Evolutionary conservation across 1,284 basidiomycete species (phyloP), one percentile per base, ranked within the genome.

Genomic region (Vanrija humicola): DNA sequence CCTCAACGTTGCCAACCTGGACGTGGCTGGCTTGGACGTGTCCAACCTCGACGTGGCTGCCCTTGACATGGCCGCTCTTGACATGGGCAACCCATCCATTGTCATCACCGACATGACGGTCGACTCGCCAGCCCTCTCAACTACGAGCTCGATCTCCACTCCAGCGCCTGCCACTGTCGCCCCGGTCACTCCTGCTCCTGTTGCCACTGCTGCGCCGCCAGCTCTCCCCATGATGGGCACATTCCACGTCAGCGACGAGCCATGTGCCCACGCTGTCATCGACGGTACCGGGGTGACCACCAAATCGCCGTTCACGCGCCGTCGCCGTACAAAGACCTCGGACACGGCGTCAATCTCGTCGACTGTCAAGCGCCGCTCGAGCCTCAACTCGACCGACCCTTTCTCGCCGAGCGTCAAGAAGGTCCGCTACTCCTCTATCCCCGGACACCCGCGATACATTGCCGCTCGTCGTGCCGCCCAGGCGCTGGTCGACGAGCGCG

Each of bases 251-350:
- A 62, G 60, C 40, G 58, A 63, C 42, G 68, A 73, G 46, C 70
- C 68, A 1, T 67, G 70, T 21, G 67, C 68, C 28, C 68, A 70
- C 56, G 70, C 70, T 10, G 70, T 75, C 47, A 74, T 75, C 48
- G 73, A 73, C 48, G 70, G 71, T 28, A 68, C 69, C 8, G 64
- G 65, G 28, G 61, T 62, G 1, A 62, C 69, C 25, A 73, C 73
- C n/a, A 72, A 72, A 55, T 73, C 70, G 43, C 73, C 73, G 5
- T 75, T 75, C 51, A 74, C 72, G 3, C 67, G 72, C 29, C 59
- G 68, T 42, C 48, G 68, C 10, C 55, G 69, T 9, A 63, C 64
- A 21, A 64, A 55, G 38, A 52, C 59, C 7, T 64, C 64, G 3
- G 58, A 70, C 23, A 57, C 68, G 5, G 63, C 66, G 9, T 66